phyloP scores from a whole-genome alignment of 2,329 filamentous ascomycete species.

The Trichoderma brevicompactum region DNA sequence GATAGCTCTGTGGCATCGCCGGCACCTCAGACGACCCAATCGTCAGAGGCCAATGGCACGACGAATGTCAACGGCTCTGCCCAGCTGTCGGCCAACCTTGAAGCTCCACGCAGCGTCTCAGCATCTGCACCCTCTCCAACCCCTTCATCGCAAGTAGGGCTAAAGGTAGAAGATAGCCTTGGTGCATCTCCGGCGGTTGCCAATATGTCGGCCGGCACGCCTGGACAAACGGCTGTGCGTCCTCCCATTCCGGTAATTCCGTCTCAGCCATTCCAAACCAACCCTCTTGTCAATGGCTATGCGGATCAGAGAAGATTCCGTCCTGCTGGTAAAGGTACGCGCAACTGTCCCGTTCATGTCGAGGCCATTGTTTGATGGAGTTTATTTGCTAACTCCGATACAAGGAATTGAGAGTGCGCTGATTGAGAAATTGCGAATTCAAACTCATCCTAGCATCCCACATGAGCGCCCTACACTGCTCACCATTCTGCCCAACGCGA shows the following conservation, averaged over 20 bases:
- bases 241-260: slow-evolving; percentile 31
- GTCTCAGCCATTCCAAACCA: slow-evolving; percentile 35
- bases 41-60: slow-evolving; percentile 34
- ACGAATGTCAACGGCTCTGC: slow-evolving; percentile 27
- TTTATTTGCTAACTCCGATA: slow-evolving; percentile 34
- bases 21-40: slow-evolving; percentile 44
- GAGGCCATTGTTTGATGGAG: not conserved
- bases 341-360: not conserved
- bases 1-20: slow-evolving; percentile 59
- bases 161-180: slow-evolving; percentile 45
- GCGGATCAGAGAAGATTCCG: slow-evolving; percentile 47
- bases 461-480: slow-evolving; percentile 65
- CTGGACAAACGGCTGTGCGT: slow-evolving; percentile 31
- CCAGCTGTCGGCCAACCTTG: slow-evolving; percentile 33
- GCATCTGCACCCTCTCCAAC: slow-evolving; percentile 50
- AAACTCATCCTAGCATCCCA: slow-evolving; percentile 69
- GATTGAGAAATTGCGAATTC: slow-evolving; percentile 67
- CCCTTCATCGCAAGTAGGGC: slow-evolving; percentile 45
- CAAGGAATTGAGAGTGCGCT: slow-evolving; percentile 64
- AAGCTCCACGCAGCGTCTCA: slow-evolving; percentile 49
- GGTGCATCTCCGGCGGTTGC: slow-evolving; percentile 35
- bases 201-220: slow-evolving; percentile 31
- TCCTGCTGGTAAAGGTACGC: slow-evolving; percentile 49
- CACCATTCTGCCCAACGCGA: slow-evolving; percentile 67
- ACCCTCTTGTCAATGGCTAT: slow-evolving; percentile 40